Evolutionary conservation across 2,329 filamentous ascomycete genomes (phyloP).

Genomic region (Cladorrhinum sp.): DNA sequence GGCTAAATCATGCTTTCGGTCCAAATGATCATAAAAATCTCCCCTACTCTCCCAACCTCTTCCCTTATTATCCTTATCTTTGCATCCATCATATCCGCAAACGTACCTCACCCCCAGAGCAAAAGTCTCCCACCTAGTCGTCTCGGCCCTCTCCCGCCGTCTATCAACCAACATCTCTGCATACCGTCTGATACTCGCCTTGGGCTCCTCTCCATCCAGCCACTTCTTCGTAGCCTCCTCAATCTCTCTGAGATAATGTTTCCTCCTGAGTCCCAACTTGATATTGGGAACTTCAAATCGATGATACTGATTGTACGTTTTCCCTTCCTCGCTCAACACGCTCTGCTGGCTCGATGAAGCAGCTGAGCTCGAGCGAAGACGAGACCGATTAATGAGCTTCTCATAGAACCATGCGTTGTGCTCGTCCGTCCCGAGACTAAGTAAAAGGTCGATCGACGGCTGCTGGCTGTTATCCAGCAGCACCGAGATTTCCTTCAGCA

Average conservation of each 20-base stretch:
- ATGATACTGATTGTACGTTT: slow-evolving; percentile 24
- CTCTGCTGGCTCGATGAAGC: not conserved
- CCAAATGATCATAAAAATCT: slow-evolving; percentile 27
- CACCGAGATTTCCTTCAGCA: slow-evolving; percentile 25
- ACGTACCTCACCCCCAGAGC: slow-evolving; percentile 26
- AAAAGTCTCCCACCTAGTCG: slow-evolving; percentile 27
- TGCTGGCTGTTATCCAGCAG: slow-evolving; percentile 21
- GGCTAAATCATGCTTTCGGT: slow-evolving; percentile 20
- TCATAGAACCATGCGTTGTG: slow-evolving; percentile 28
- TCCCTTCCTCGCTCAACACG: slow-evolving; percentile 17
- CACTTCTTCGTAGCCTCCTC: slow-evolving; percentile 24
- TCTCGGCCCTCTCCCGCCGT: slow-evolving; percentile 21
- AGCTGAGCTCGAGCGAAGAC: not conserved
- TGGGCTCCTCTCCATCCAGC: slow-evolving; percentile 15
- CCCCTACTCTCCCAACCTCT: slow-evolving; percentile 22
- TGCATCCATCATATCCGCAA: slow-evolving; percentile 24
- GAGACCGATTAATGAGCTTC: slow-evolving; percentile 16
- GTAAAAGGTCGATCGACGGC: slow-evolving; percentile 24
- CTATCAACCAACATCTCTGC: slow-evolving; percentile 22
- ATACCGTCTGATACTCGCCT: slow-evolving; percentile 14
- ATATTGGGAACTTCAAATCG: slow-evolving; percentile 26
- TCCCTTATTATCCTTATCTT: not conserved
- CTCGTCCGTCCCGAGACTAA: slow-evolving; percentile 27
- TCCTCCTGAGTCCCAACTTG: slow-evolving; percentile 22
- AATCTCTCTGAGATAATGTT: slow-evolving; percentile 23